Conservation (phyloP, 1,284 basidiomycete species). For the Sparassis latifolia region DNA sequence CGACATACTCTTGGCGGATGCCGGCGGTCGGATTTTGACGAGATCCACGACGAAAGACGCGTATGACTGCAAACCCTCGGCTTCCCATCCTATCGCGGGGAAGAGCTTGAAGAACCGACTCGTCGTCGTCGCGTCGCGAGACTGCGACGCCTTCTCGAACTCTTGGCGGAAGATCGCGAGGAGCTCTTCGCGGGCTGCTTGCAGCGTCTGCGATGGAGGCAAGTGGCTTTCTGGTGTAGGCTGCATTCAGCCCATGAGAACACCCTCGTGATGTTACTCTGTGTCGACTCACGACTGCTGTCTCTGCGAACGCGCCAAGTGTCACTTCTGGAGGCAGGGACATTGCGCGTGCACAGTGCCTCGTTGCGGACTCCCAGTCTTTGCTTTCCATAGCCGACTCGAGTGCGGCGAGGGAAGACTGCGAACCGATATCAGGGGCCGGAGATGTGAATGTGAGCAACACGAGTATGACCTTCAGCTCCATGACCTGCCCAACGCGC, state of each 20-base stretch:
- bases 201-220: conserved; percentile 80
- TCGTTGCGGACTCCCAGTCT: conserved; percentile 94
- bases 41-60: conserved; percentile 89
- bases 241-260: conserved; percentile 35
- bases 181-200: conserved; percentile 69
- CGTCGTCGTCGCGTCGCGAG: conserved; percentile 80
- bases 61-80: conserved; percentile 93
- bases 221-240: conserved; percentile 86
- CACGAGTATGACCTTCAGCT: conserved; percentile 64
- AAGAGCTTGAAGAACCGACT: conserved; percentile 97
- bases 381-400: conserved; percentile 73
- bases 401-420: conserved; percentile 74
- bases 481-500: conserved; percentile 81
- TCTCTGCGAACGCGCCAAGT: conserved; percentile 81
- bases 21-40: conserved; percentile 72
- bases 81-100: conserved; percentile 86
- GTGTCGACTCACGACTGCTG: conserved; percentile 66
- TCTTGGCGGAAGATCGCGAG: conserved; percentile 73
- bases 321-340: conserved; percentile 73
- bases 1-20: conserved; percentile 71
- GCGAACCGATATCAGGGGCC: conserved; percentile 23
- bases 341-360: conserved; percentile 89
- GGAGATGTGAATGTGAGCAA: conserved; percentile 2
- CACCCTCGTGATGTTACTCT: not conserved
- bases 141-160: conserved; percentile 75